These are phyloP conservation scores for Carpinus fangiana DNA, from an alignment of 306 rosid genomes.

Conservation along the genomic window DNA sequence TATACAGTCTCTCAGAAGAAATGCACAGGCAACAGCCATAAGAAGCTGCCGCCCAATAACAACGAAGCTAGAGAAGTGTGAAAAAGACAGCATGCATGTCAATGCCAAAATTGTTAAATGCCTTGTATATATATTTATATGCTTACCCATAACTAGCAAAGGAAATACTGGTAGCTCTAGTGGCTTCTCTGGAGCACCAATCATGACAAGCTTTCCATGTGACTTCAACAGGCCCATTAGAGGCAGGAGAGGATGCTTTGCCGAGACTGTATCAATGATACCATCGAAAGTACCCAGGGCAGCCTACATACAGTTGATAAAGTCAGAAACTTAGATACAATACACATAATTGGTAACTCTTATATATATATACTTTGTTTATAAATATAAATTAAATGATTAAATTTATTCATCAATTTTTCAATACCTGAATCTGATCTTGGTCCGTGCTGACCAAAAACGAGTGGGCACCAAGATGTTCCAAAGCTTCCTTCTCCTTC, in stretches of 20 bases:
- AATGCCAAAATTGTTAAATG: neutral
- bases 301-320: neutral
- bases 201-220: conserved; percentile 23
- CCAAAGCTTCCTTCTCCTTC: conserved; percentile 14
- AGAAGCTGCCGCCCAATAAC: neutral
- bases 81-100: neutral
- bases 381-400: no score
- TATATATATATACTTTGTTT: no score
- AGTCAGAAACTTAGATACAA: neutral
- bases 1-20: neutral
- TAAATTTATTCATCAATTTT: no score
- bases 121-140: no score
- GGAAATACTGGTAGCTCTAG: conserved; percentile 29
- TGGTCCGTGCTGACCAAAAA: conserved; percentile 22
- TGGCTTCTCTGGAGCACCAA: conserved; percentile 40
- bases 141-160: conserved; percentile 26
- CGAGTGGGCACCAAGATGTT: conserved; percentile 17
- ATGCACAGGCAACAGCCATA: neutral
- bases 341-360: neutral
- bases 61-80: neutral
- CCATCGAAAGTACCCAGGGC: conserved; percentile 17
- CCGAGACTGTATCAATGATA: conserved; percentile 23
- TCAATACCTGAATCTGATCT: conserved; percentile 13
- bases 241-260: conserved; percentile 4
- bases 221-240: conserved; percentile 1